Evolutionary conservation across 225 moss, liverwort and hornwort species (phyloP), one percentile per base, ranked within the genome.

Genomic region (Marchantia paleacea): DNA sequence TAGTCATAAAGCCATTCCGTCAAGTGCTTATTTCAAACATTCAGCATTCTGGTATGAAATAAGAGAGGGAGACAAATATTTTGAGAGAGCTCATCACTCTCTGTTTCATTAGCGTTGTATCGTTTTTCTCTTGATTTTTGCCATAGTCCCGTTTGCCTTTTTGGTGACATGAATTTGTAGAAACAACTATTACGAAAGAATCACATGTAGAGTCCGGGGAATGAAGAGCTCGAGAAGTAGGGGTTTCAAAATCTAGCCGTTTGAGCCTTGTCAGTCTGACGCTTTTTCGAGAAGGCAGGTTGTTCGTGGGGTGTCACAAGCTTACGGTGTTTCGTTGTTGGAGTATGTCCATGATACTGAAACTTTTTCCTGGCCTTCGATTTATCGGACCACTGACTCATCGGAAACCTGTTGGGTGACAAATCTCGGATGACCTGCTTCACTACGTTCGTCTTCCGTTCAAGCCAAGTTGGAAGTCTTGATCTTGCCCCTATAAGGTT

Each of bases 371-470:
- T 78, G n/a, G 11, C 26, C 31, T 66, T 78, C 15, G 65, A 53
- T 11, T 65, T 72, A 60, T 81, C 79, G 10, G 26, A 66, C 85
- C 83, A 85, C 7, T 85, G 75, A 20, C 54, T 69, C 79, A 78
- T 80, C 0, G 85, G 88, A 30, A 83, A 85, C 28, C 72, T 75
- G 10, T 81, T 28, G 6, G 88, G 83, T 19, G 78, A 75, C 65
- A 88, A 61, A 69, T 81, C 57, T 6, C 85, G 85, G 52, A 88
- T 83, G 39, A 85, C 88, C 54, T 88, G 83, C 71, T 85, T 88
- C 53, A 88, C 88, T 29, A 88, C 50, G 24, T 55, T 29, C 50
- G 80, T 83, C 70, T 83, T 85, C 8, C 80, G 78, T 55, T 85
- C 80, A 50, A 88, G 84, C 83, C 83, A 88, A 11, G 75, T 66